Percentiles rank a stretch among this genome's conserved stretches.
These are phyloP conservation scores for Vitis rupestris DNA, from an alignment of 164 flowering plant genomes.

Conservation along the genomic window DNA sequence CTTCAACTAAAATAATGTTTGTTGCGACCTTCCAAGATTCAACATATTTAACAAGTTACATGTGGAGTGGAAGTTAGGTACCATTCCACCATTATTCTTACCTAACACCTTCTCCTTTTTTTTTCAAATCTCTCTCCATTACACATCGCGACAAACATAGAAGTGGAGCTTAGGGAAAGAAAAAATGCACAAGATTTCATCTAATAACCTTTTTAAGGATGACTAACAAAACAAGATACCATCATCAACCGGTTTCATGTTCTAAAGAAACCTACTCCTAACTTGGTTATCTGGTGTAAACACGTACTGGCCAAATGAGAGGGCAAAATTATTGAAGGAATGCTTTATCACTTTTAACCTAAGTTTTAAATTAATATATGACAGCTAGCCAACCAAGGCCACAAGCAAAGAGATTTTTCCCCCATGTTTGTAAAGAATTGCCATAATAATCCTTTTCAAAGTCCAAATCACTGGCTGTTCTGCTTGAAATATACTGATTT, in stretches of 20 bases:
- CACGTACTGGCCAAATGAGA: background rate
- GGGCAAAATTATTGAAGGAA: background rate
- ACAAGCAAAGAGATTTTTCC: background rate
- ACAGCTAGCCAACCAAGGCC: background rate
- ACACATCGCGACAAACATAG: background rate
- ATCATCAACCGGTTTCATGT: background rate
- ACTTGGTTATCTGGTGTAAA: constrained; percentile 2
- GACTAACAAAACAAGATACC: background rate
- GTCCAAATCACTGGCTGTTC: background rate
- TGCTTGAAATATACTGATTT: background rate
- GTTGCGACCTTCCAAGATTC: background rate
- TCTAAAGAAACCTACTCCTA: constrained; percentile 6
- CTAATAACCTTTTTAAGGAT: background rate
- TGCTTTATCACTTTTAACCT: background rate
- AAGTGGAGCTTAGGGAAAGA: background rate
- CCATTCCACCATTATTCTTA: constrained; percentile 10
- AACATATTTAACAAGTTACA: constrained; percentile 13
- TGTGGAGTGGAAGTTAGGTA: constrained; percentile 33
- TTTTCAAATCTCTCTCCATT: background rate
- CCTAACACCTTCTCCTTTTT: background rate
- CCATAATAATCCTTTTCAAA: background rate
- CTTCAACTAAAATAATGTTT: background rate
- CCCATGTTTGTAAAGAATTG: background rate
- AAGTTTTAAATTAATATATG: constrained; percentile 4
- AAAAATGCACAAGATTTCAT: background rate